These are phyloP conservation scores for Nidularia pulvinata DNA, from an alignment of 768 basidiomycete genomes.

Conservation along the genomic window DNA sequence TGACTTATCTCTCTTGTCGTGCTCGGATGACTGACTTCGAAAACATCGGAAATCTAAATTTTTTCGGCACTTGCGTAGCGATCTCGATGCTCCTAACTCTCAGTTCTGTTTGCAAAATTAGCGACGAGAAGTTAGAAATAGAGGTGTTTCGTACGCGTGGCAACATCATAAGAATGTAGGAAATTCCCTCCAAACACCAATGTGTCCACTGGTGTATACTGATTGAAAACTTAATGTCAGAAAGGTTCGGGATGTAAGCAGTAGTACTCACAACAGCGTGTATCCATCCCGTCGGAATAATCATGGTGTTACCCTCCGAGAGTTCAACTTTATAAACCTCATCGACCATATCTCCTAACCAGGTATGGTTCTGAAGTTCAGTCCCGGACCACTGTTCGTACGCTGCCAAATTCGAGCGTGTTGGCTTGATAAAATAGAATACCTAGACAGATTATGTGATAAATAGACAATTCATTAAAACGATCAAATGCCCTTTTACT, in stretches of 20 bases:
- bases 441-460: constrained; percentile 41
- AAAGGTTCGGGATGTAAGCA: background rate
- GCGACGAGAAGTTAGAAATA: background rate
- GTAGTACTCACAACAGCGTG: constrained; percentile 82
- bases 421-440: constrained; percentile 96
- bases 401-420: constrained; percentile 79
- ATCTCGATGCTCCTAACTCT: constrained; percentile 91
- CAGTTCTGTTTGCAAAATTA: constrained; percentile 57
- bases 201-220: constrained; percentile 92
- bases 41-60: constrained; percentile 87
- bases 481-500: constrained; percentile 39
- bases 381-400: constrained; percentile 96
- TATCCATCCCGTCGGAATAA: constrained; percentile 97
- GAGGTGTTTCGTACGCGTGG: constrained; percentile 71
- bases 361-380: constrained; percentile 83
- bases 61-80: constrained; percentile 89
- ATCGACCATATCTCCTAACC: constrained; percentile 93
- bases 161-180: constrained; percentile 88
- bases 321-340: constrained; percentile 88
- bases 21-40: constrained; percentile 46
- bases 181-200: constrained; percentile 99
- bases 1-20: background rate
- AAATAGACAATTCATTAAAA: background rate
- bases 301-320: constrained; percentile 82
- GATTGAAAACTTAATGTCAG: constrained; percentile 3